These are phyloP conservation scores for Capillidium heterosporum DNA, from an alignment of 371 early-diverging fungal genomes.

Conservation along the genomic window DNA sequence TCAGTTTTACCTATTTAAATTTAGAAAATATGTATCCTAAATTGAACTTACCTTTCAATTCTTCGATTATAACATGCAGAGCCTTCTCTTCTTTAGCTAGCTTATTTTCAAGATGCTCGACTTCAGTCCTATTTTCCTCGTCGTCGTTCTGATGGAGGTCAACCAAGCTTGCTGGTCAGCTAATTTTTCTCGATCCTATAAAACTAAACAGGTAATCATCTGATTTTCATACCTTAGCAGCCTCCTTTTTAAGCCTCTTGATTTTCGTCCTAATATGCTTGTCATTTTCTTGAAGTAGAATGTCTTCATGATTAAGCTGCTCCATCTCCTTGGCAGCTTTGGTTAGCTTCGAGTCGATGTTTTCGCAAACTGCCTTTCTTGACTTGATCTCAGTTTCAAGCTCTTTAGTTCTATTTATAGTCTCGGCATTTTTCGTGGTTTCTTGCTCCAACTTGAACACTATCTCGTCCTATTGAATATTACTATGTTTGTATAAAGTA, in stretches of 20 bases:
- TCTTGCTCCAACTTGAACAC: constrained; percentile 34
- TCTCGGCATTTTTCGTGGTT: constrained; percentile 23
- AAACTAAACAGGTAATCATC: not conserved
- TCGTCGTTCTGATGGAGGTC: constrained; percentile 31
- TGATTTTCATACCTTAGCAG: no score
- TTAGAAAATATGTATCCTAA: not conserved
- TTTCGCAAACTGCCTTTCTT: constrained; percentile 39
- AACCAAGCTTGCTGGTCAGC: constrained; percentile 26
- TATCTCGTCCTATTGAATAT: constrained; percentile 19
- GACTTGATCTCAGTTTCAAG: constrained; percentile 32
- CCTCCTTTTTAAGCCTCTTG: constrained; percentile 38
- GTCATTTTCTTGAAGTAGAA: constrained; percentile 53
- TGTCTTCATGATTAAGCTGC: constrained; percentile 59
- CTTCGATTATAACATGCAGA: constrained; percentile 55
- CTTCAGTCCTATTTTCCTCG: constrained; percentile 24
- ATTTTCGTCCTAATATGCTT: constrained; percentile 55
- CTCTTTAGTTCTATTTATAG: constrained; percentile 30
- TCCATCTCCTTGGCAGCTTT: constrained; percentile 35
- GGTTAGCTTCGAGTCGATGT: constrained; percentile 31
- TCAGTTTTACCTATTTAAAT: constrained; percentile 44
- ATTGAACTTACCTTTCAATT: constrained; percentile 37
- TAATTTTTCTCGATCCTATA: constrained; percentile 28
- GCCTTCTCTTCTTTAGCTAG: constrained; percentile 41
- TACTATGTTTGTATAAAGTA: not conserved
- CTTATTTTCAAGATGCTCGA: constrained; percentile 36